A percentile compares a stretch with the other conserved stretches of the same genome.
Conservation (phyloP, 176 grass and related monocot genomes). For the Hordeum vulgare region DNA sequence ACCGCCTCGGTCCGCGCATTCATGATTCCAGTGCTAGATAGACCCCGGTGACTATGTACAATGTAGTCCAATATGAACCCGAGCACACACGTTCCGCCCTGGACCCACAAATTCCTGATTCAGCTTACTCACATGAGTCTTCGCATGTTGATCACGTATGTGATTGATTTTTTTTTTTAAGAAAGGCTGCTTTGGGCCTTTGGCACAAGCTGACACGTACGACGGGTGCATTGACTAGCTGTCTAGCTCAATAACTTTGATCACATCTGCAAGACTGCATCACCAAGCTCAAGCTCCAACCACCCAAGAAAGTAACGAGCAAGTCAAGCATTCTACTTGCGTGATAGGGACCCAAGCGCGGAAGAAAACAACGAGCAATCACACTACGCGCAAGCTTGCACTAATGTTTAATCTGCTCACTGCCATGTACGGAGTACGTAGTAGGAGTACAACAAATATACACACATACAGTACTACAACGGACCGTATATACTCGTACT, state of each 20-base stretch:
- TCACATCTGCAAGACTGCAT: not conserved
- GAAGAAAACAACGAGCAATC: not conserved
- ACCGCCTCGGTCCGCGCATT: not conserved
- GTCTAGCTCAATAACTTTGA: not conserved
- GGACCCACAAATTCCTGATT: not conserved
- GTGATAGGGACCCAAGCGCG: not conserved
- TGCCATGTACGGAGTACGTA: no score
- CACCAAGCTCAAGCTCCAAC: not conserved
- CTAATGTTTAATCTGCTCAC: not conserved
- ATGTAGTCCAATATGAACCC: not conserved
- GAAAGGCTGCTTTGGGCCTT: not conserved
- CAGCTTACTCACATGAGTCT: not conserved
- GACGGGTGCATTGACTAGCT: not conserved
- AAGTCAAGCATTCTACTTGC: not conserved
- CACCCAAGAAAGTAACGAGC: not conserved
- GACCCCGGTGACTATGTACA: not conserved
- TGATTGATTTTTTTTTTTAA: not conserved
- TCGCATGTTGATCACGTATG: not conserved
- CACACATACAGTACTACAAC: not conserved
- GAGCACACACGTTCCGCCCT: not conserved
- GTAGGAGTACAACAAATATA: not conserved
- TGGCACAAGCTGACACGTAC: not conserved
- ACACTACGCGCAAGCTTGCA: not conserved
- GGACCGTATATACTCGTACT: not conserved
- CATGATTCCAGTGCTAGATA: not conserved